These are phyloP conservation scores for Parasitella parasitica DNA, from an alignment of 371 early-diverging fungal genomes.

Conservation along the genomic window DNA sequence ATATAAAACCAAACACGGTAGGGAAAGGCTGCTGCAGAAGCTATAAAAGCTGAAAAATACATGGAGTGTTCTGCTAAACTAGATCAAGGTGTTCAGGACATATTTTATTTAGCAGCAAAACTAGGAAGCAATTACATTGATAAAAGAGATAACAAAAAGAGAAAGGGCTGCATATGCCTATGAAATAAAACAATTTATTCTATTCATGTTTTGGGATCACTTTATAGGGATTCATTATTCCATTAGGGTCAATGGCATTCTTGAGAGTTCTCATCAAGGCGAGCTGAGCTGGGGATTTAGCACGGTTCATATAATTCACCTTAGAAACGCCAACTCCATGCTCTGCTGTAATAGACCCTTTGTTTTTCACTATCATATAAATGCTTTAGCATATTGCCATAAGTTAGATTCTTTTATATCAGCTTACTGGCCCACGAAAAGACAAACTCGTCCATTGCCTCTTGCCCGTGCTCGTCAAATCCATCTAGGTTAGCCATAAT, in stretches of 20 bases:
- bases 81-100: slow-evolving; percentile 27
- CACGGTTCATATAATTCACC: slow-evolving; percentile 47
- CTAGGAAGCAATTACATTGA: neutral
- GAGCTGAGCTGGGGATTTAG: slow-evolving; percentile 58
- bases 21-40: slow-evolving; percentile 14
- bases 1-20: neutral
- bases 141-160: neutral
- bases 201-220: slow-evolving; percentile 40
- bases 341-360: slow-evolving; percentile 68
- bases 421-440: slow-evolving; percentile 69
- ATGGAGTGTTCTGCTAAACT: slow-evolving; percentile 33
- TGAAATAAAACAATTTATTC: slow-evolving; percentile 67
- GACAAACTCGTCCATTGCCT: slow-evolving; percentile 82
- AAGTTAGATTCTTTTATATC: neutral
- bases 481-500: slow-evolving; percentile 74
- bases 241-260: slow-evolving; percentile 75
- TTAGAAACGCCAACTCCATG: slow-evolving; percentile 71
- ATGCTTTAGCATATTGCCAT: neutral
- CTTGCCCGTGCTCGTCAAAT: slow-evolving; percentile 46
- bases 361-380: slow-evolving; percentile 18
- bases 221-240: slow-evolving; percentile 87
- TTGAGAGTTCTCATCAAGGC: slow-evolving; percentile 68
- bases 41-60: slow-evolving; percentile 22
- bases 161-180: slow-evolving; percentile 3
- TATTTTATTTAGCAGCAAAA: slow-evolving; percentile 23